Evolutionary conservation across 306 rosid genomes (phyloP).

Genomic region (Ormosia semicastrata): DNA sequence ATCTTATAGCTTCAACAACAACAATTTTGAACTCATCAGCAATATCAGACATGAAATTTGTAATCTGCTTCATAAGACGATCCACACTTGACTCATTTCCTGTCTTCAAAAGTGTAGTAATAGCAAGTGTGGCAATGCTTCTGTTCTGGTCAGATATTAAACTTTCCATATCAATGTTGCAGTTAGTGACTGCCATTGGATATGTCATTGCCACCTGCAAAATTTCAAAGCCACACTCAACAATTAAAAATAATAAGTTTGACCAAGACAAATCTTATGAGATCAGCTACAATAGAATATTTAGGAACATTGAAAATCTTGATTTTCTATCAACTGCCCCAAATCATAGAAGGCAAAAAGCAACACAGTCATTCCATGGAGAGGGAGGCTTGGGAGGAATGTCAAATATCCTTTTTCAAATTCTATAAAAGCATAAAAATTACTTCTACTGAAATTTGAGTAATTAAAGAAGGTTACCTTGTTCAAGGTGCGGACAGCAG

Average conservation of each 20-base stretch:
- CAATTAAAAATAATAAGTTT: not conserved
- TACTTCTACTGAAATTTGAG: conserved; percentile 9
- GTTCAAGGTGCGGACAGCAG: conserved; percentile 98
- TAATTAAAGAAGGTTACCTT: conserved; percentile 51
- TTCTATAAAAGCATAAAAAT: not conserved
- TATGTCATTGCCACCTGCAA: conserved; percentile 96
- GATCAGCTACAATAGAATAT: not conserved
- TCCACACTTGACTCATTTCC: conserved; percentile 98
- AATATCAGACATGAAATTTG: conserved; percentile 97
- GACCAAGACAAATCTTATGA: conserved; percentile 11
- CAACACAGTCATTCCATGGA: not conserved
- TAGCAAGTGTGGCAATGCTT: conserved; percentile 98
- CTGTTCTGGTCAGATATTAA: conserved; percentile 92
- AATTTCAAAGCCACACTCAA: conserved; percentile 20
- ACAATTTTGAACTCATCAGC: conserved; percentile 99
- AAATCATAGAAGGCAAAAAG: conserved; percentile 1
- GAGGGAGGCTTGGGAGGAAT: not conserved
- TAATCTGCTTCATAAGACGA: conserved; percentile 96
- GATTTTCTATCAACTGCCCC: conserved; percentile 16
- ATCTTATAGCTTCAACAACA: conserved; percentile 97
- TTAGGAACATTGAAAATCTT: not conserved
- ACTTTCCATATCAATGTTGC: conserved; percentile 99
- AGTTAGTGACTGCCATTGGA: conserved; percentile 97
- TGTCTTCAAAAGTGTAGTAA: conserved; percentile 96
- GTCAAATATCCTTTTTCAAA: conserved; percentile 15